Percentiles rank a stretch among this genome's conserved stretches.
phyloP scores from a whole-genome alignment of 2,329 filamentous ascomycete genomes.

The Ascochyta viciae-villosae region DNA sequence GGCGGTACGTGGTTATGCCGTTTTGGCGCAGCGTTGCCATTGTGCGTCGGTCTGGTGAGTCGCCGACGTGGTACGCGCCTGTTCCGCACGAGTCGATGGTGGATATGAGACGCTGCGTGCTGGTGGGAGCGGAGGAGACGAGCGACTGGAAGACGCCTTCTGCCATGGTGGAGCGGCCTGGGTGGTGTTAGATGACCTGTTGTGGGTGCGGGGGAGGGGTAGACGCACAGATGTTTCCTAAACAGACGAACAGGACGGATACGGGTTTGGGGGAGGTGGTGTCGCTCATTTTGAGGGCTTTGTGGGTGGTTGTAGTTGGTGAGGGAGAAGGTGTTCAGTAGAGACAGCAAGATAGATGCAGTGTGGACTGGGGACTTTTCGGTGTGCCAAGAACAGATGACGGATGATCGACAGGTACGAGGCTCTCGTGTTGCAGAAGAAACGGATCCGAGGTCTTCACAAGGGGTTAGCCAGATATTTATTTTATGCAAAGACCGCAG shows the following conservation, averaged over 20 bases:
- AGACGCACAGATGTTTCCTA: slow-evolving; percentile 86
- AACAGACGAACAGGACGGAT: slow-evolving; percentile 91
- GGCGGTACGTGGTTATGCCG: slow-evolving; percentile 78
- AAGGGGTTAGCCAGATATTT: no score
- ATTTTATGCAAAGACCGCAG: no score
- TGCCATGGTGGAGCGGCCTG: slow-evolving; percentile 85
- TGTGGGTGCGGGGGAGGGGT: slow-evolving; percentile 1
- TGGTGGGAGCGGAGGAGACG: slow-evolving; percentile 60
- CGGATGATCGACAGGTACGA: slow-evolving; percentile 15
- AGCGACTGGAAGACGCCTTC: slow-evolving; percentile 88
- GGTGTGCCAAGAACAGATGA: slow-evolving; percentile 6
- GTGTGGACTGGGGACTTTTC: not conserved
- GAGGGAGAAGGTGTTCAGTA: not conserved
- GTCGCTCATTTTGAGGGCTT: slow-evolving; percentile 15
- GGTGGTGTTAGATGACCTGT: slow-evolving; percentile 39
- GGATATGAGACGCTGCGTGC: slow-evolving; percentile 61
- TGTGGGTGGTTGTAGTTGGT: not conserved
- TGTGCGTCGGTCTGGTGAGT: slow-evolving; percentile 80
- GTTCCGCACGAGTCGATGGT: slow-evolving; percentile 90
- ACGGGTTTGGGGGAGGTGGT: slow-evolving; percentile 48
- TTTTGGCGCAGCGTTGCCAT: slow-evolving; percentile 77
- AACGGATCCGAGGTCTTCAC: not conserved
- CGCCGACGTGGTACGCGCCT: slow-evolving; percentile 81
- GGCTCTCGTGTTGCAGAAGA: not conserved
- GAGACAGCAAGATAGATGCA: not conserved